Conservation (phyloP, 345 rosid genomes). For the Limnanthes douglasii region DNA sequence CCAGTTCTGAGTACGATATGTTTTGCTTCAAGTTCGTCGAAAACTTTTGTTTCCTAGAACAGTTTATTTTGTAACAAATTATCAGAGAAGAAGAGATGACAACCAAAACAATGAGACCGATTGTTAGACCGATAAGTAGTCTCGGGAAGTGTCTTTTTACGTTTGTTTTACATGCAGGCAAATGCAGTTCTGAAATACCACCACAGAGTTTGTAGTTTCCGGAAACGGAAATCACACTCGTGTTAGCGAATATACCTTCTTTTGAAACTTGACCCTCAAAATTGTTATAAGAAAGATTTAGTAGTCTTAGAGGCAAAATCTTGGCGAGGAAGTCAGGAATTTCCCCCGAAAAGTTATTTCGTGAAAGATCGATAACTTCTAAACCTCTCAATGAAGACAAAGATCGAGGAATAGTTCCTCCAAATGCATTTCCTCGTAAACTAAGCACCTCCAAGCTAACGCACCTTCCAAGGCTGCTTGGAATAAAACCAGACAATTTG, state of each 20-base stretch:
- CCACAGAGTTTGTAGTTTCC: constrained; percentile 13
- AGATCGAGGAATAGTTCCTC: constrained; percentile 12
- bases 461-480: constrained; percentile 9
- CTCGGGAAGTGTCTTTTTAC: too few species aligned
- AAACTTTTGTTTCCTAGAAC: too few species aligned
- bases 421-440: constrained; percentile 14
- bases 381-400: constrained; percentile 11
- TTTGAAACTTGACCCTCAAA: constrained; percentile 12
- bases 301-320: neutral
- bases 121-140: too few species aligned
- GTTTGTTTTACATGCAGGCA: too few species aligned
- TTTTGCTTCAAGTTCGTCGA: too few species aligned
- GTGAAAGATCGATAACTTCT: constrained; percentile 8
- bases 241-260: constrained; percentile 12
- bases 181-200: constrained; percentile 2
- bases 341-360: constrained; percentile 11
- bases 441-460: constrained; percentile 9
- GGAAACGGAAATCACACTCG: constrained; percentile 1
- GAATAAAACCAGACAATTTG: constrained; percentile 10
- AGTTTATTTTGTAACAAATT: too few species aligned
- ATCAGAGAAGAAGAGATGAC: constrained; percentile 2
- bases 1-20: too few species aligned
- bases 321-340: constrained; percentile 6
- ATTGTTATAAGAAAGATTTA: constrained; percentile 14
- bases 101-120: constrained; percentile 4